phyloP scores from a whole-genome alignment of 306 rosid species.

The Quercus variabilis region DNA sequence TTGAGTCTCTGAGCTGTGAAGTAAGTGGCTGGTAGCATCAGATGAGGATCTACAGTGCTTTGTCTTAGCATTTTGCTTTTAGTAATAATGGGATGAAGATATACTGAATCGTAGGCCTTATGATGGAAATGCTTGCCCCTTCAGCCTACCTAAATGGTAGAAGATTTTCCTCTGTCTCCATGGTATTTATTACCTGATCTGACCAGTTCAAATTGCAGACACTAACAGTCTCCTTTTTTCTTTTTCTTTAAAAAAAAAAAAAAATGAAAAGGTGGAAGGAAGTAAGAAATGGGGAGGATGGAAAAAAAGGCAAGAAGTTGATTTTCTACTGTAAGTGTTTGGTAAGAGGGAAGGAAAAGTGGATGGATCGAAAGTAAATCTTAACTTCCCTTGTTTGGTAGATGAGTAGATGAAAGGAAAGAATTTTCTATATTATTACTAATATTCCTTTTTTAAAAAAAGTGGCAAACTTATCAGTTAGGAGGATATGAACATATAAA shows the following conservation, averaged over 20 bases:
- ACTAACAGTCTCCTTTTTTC: background rate
- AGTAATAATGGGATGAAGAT: background rate
- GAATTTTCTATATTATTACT: background rate
- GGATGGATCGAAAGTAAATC: no score
- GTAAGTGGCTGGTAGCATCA: background rate
- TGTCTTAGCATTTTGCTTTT: background rate
- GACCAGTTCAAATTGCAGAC: background rate
- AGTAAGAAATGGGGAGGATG: background rate
- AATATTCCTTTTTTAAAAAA: background rate
- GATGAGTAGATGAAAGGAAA: no score
- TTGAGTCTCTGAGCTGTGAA: background rate
- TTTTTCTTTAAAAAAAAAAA: background rate
- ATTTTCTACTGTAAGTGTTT: no score
- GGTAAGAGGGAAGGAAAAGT: no score
- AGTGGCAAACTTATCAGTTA: background rate
- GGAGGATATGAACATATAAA: background rate
- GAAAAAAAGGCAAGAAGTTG: no score
- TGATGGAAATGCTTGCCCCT: background rate
- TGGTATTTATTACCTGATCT: background rate
- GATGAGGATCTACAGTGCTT: background rate
- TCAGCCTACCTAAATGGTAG: background rate
- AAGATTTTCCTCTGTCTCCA: background rate
- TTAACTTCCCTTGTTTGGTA: no score
- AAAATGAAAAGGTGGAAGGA: background rate
- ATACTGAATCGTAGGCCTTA: background rate